A percentile compares a stretch with the other conserved stretches of the same genome.
Conservation (phyloP, 1,284 basidiomycete genomes). For the Ceratorhiza oryzae-sativae region DNA sequence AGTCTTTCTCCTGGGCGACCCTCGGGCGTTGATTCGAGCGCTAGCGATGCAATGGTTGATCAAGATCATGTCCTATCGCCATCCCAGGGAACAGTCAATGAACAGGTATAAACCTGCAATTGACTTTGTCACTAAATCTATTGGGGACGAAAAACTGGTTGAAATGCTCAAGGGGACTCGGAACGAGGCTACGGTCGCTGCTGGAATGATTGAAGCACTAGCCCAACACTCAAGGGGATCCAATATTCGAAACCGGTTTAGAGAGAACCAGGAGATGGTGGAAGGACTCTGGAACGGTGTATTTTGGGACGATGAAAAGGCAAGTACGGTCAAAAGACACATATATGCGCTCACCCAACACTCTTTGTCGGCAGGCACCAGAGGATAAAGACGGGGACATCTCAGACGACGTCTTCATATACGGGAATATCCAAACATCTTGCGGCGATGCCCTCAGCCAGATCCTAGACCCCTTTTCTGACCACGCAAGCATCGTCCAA, state of each 20-base stretch:
- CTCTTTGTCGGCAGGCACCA: background rate
- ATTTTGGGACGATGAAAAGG: conserved; percentile 17
- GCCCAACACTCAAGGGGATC: background rate
- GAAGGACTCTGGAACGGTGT: conserved; percentile 23
- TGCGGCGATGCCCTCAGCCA: background rate
- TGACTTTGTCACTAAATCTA: conserved; percentile 12
- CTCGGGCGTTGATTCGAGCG: conserved; percentile 10
- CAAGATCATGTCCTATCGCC: conserved; percentile 5
- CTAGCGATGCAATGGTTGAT: conserved; percentile 22
- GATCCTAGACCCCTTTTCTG: conserved; percentile 20
- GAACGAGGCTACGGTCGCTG: conserved; percentile 24
- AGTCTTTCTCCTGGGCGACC: background rate
- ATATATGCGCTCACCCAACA: background rate
- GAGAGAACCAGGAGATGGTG: background rate
- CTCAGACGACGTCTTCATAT: conserved; percentile 4
- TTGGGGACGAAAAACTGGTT: conserved; percentile 12
- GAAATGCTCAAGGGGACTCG: conserved; percentile 18
- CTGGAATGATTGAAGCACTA: conserved; percentile 5
- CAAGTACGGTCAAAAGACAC: background rate
- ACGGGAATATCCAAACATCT: conserved; percentile 12
- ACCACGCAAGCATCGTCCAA: background rate
- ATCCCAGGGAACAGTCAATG: background rate
- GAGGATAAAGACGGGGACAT: conserved; percentile 22
- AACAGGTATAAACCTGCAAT: conserved; percentile 9
- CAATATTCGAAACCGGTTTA: background rate